Evolutionary conservation across 331 rosid species (phyloP).

Genomic region (Prunus yedoensis): DNA sequence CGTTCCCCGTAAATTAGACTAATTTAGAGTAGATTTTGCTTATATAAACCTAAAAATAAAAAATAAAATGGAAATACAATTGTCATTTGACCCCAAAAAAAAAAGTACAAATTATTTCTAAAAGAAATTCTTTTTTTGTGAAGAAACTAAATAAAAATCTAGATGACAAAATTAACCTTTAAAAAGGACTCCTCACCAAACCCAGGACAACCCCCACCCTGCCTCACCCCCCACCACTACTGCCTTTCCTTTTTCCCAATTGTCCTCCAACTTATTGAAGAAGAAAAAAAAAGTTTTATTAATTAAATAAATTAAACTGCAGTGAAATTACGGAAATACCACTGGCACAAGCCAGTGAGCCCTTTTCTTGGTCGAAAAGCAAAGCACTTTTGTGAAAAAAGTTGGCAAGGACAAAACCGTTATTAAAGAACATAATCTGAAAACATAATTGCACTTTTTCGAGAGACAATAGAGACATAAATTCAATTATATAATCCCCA

Average conservation of each 20-base stretch:
- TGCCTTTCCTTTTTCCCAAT: background rate
- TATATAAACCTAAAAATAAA: no score
- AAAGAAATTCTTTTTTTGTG: background rate
- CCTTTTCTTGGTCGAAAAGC: slow-evolving; percentile 62
- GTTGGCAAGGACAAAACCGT: slow-evolving; percentile 52
- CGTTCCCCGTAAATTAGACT: no score
- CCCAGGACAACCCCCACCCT: slow-evolving; percentile 12
- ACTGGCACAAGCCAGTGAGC: slow-evolving; percentile 31
- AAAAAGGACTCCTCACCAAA: slow-evolving; percentile 35
- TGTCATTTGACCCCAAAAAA: no score
- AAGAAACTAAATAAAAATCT: background rate
- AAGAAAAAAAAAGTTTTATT: background rate
- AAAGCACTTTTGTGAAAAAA: slow-evolving; percentile 38
- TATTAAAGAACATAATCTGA: slow-evolving; percentile 34
- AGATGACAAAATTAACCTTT: slow-evolving; percentile 35
- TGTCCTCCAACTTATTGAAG: background rate
- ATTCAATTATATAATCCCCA: slow-evolving; percentile 24
- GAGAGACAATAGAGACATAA: slow-evolving; percentile 38
- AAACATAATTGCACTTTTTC: slow-evolving; percentile 47
- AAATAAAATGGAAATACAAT: no score
- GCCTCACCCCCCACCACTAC: background rate
- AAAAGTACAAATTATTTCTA: no score
- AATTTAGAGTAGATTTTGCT: no score
- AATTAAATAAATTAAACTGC: background rate
- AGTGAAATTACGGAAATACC: slow-evolving; percentile 39